Evolutionary conservation across 768 basidiomycete species (phyloP).

Genomic region (Tephrocybe sp.): DNA sequence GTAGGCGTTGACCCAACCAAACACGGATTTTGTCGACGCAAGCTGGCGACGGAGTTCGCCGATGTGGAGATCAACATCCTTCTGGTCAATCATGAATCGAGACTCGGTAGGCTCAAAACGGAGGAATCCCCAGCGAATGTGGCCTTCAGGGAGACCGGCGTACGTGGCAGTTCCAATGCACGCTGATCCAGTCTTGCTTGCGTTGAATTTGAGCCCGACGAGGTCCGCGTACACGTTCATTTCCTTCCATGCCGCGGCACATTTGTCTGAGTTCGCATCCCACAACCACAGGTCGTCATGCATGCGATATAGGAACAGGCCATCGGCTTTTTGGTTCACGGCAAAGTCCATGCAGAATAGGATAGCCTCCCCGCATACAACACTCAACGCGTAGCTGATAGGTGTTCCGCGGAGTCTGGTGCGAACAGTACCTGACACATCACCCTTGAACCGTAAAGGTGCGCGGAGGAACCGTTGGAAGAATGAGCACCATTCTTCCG

Average conservation of each 20-base stretch:
- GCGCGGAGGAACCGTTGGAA: constrained; percentile 18
- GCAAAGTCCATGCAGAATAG: constrained; percentile 48
- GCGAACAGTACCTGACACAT: constrained; percentile 3
- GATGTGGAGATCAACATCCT: constrained; percentile 27
- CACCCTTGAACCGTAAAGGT: constrained; percentile 15
- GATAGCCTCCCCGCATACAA: constrained; percentile 38
- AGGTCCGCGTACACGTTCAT: constrained; percentile 40
- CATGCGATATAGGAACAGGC: constrained; percentile 41
- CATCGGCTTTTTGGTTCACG: constrained; percentile 40
- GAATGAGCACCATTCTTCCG: constrained; percentile 32
- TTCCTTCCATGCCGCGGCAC: constrained; percentile 37
- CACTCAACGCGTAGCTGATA: constrained; percentile 38
- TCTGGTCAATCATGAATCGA: constrained; percentile 29
- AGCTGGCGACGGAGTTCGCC: constrained; percentile 30
- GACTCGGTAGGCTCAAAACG: constrained; percentile 18
- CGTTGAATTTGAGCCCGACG: constrained; percentile 40
- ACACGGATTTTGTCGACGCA: constrained; percentile 26
- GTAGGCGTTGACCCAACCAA: constrained; percentile 31
- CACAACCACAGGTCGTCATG: constrained; percentile 48
- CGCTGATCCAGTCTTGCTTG: constrained; percentile 39
- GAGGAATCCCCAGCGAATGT: constrained; percentile 23
- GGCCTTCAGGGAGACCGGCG: constrained; percentile 16
- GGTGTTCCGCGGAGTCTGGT: constrained; percentile 36
- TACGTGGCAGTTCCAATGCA: constrained; percentile 25
- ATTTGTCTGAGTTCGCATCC: constrained; percentile 30